Base-by-base conservation (phyloP, 1,284 basidiomycete species). In the Ganoderma lucidum region DNA sequence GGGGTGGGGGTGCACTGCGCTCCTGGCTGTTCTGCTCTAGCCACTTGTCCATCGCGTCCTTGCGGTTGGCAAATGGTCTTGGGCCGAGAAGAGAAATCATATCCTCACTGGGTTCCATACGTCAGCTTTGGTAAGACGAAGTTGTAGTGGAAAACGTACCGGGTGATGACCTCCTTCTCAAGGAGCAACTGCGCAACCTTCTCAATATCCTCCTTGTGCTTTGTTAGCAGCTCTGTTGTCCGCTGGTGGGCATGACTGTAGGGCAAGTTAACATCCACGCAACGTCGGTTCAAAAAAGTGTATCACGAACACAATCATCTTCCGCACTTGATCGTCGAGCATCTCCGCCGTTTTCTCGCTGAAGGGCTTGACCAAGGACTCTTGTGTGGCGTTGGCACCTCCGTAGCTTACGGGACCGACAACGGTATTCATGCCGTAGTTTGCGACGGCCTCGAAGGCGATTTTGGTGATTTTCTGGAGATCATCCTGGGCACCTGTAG, bases 371-470 rank as follows among this genome's bases (percentile, higher is more conserved):
- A 95, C 95, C 92, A 96, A 97, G 45, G 88, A 86, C 80, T 98
- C 96, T 67, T 92, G 91, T 61, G 95, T 88, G 44, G 91, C 91
- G 74, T 96, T 90, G 62, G 90, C 88, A 42, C 93, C 93, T 66
- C 96, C 96, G 79, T 99, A 99, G 75, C 94, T 96, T 73, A 99
- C 94, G 1, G 98, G 98, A 0, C 97, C 97, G 71, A 99, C 96
- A 64, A 91, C 89, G 64, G 89, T 86, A 83, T 97, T 97, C 97
- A 99, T 99, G 70, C 97, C 97, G 81, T 97, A 96, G 81, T 95
- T 95, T n/a, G 93, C 93, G 69, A 91, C 92, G 5, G 92, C 96
- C 83, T 99, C 97, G 74, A 97, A 98, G 2, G 97, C 98, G 92
- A 99, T 96, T 73, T 94, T 91, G 10, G 98, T 98, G 75, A 99